A percentile compares a stretch with the other conserved stretches of the same genome.
Conservation (phyloP, 1,139 yeast genomes). For the Torulaspora pretoriensis region DNA sequence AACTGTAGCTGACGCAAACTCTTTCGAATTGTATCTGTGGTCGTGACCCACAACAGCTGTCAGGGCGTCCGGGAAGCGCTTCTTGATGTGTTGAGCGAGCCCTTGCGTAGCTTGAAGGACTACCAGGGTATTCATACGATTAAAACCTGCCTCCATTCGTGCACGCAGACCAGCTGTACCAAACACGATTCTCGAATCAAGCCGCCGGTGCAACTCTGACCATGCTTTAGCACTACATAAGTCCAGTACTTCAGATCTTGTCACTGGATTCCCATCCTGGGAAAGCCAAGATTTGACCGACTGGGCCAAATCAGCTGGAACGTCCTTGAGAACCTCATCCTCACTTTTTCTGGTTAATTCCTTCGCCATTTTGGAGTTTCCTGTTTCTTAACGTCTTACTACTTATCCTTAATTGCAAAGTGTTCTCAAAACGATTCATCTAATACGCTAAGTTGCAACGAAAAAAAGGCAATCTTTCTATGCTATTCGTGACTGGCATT, state of each 20-base stretch:
- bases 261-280: slow-evolving; percentile 44
- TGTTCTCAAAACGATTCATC: too few relatives aligned
- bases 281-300: slow-evolving; percentile 27
- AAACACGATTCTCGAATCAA: slow-evolving; percentile 58
- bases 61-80: slow-evolving; percentile 39
- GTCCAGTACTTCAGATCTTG: slow-evolving; percentile 52
- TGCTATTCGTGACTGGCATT: too few relatives aligned
- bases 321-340: not conserved
- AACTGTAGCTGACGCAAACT: slow-evolving; percentile 78
- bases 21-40: slow-evolving; percentile 74
- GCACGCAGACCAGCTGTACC: slow-evolving; percentile 93
- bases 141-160: slow-evolving; percentile 85
- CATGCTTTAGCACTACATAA: slow-evolving; percentile 44
- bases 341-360: not conserved
- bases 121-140: slow-evolving; percentile 84
- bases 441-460: too few relatives aligned
- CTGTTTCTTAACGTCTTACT: too few relatives aligned
- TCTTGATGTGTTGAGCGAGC: slow-evolving; percentile 55
- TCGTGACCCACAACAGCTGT: slow-evolving; percentile 85
- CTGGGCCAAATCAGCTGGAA: slow-evolving; percentile 20
- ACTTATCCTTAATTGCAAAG: too few relatives aligned
- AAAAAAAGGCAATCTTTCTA: too few relatives aligned
- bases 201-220: slow-evolving; percentile 47
- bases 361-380: not conserved
- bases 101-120: slow-evolving; percentile 93